These are phyloP conservation scores for Myriosclerotinia scirpicola DNA, from an alignment of 2,329 filamentous ascomycete species.

Conservation along the genomic window DNA sequence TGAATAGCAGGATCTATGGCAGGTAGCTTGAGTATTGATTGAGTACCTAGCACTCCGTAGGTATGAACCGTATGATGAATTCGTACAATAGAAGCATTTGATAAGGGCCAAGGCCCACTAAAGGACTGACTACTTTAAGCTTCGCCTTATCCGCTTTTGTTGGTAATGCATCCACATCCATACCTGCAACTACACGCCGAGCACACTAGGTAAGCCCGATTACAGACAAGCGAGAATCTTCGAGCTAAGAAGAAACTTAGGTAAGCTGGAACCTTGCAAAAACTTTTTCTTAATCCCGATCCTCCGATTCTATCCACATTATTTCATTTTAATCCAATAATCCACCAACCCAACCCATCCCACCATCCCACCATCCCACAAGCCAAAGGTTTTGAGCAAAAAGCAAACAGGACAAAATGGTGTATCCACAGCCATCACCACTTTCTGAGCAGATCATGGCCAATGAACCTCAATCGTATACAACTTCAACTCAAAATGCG, in stretches of 20 bases:
- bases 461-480: conserved; percentile 11
- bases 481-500: conserved; percentile 10
- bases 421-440: conserved; percentile 10
- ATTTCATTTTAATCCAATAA: too few relatives aligned
- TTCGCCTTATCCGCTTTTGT: conserved; percentile 2
- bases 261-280: not conserved
- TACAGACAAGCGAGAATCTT: not conserved
- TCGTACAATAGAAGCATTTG: conserved; percentile 1
- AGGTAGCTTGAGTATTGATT: too few relatives aligned
- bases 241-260: not conserved
- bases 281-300: not conserved
- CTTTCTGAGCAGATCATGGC: conserved; percentile 9
- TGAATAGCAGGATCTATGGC: too few relatives aligned
- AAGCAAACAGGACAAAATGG: conserved; percentile 19
- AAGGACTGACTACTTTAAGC: conserved; percentile 4
- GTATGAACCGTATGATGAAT: conserved; percentile 6
- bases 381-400: conserved; percentile 20
- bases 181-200: too few relatives aligned
- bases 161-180: not conserved
- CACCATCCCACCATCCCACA: conserved; percentile 22
- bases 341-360: not conserved
- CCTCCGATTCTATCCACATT: conserved; percentile 9
- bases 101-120: conserved; percentile 1
- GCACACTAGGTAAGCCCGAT: not conserved
- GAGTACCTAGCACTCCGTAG: too few relatives aligned